Base-by-base conservation (phyloP, 2,329 filamentous ascomycete genomes). In the Thielaviopsis musarum region DNA sequence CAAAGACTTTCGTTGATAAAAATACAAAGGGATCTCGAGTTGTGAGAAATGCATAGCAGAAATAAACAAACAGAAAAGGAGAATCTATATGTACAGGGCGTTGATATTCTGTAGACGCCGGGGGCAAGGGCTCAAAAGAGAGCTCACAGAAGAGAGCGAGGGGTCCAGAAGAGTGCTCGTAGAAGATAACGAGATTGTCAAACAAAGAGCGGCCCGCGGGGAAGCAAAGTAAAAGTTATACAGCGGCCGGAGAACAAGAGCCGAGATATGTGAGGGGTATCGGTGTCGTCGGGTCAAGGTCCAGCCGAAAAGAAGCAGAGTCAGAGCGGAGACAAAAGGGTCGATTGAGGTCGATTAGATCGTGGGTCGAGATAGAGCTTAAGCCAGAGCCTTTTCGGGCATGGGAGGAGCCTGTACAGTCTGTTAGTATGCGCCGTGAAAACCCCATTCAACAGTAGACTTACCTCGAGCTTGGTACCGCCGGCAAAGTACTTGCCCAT, bases 401-500 rank as follows among this genome's bases (percentile, higher is more conserved):
- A 64, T 59, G 28, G 70, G 68, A 41, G 70, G 70, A 17, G 69
- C 67, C 58, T 66, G 64, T 6, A 69, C 68, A 54, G n/a, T 34
- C 52, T 62, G 13, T 1, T 34, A 15, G 52, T 15, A 9, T 61
- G 67, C 60, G 68, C 55, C 1, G 22, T 56, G 54, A 59, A 19
- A 30, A 45, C 17, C 12, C 15, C 15, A 9, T 52, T 2, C 26
- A 41, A n/a, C 13, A 22, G n/a, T 10, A 9, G 28, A 59, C 60
- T 61, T 67, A 85, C 83, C 74, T 95, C 89, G 66, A 95, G 75
- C 74, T 85, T 85, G 64, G 89, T 95, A 71, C 85, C 86, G 64
- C 90, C 87, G 41, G 91, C 88, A 81, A 95, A 87, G 85, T 95
- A 90, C 72, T 91, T 85, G 72, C 90, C 87, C 75, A 96, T 91